A percentile compares a stretch with the other conserved stretches of the same genome.
Conservation (phyloP, 495 filamentous ascomycete species). For the Amniculicola lignicola region DNA sequence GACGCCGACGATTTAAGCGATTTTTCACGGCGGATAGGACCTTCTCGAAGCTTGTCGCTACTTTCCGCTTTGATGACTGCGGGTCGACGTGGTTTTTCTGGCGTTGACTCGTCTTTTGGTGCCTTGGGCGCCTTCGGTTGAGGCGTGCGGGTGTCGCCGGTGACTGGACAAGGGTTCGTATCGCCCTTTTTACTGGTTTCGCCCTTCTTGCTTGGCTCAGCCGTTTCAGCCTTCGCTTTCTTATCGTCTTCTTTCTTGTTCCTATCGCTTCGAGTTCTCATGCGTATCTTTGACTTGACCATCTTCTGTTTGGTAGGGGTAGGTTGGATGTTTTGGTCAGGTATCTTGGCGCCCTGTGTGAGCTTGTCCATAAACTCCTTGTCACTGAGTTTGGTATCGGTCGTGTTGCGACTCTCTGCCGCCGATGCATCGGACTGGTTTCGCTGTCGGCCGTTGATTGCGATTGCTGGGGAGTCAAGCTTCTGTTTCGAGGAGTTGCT, state of each 20-base stretch:
- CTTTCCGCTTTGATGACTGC: slow-evolving; percentile 29
- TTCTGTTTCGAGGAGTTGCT: not conserved
- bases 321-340: not conserved
- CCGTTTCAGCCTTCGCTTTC: slow-evolving; percentile 2
- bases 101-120: slow-evolving; percentile 1
- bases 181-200: slow-evolving; percentile 18
- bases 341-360: slow-evolving; percentile 12
- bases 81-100: slow-evolving; percentile 20
- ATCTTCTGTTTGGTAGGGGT: slow-evolving; percentile 21
- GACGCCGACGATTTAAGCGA: slow-evolving; percentile 25
- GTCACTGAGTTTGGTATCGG: slow-evolving; percentile 29
- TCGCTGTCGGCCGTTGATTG: slow-evolving; percentile 19
- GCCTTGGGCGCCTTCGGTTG: slow-evolving; percentile 10
- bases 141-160: not conserved
- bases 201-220: slow-evolving; percentile 3
- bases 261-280: slow-evolving; percentile 26
- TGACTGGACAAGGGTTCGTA: slow-evolving; percentile 4
- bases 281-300: slow-evolving; percentile 31
- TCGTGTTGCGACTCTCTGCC: slow-evolving; percentile 18
- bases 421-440: slow-evolving; percentile 17
- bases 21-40: slow-evolving; percentile 18
- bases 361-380: slow-evolving; percentile 29
- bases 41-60: slow-evolving; percentile 28
- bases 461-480: slow-evolving; percentile 9
- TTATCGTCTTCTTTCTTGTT: slow-evolving; percentile 18